Evolutionary conservation across 371 early-diverging fungal species (phyloP).

Genomic region (Mucor ambiguus): DNA sequence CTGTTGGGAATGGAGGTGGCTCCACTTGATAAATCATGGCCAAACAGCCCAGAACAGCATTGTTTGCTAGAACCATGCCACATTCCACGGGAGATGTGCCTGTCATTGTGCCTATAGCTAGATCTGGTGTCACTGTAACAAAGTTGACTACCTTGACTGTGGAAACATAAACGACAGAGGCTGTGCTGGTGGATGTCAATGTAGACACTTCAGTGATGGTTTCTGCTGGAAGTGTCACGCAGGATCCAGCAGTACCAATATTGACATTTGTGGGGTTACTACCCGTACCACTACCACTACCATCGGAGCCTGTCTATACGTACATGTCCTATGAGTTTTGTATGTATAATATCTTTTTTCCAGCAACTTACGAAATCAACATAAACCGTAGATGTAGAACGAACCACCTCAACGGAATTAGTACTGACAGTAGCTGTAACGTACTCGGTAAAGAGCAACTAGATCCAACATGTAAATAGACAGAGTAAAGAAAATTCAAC

Average conservation of each 20-base stretch:
- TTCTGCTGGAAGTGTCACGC: not conserved
- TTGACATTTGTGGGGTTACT: not conserved
- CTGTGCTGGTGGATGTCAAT: not conserved
- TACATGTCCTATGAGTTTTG: no score
- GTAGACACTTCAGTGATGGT: not conserved
- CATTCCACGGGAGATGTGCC: not conserved
- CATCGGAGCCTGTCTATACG: not conserved
- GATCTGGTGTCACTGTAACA: not conserved
- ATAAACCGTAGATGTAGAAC: not conserved
- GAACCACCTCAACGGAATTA: not conserved
- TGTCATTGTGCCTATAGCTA: not conserved
- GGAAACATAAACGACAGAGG: not conserved
- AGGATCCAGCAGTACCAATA: not conserved
- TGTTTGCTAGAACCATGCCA: constrained; percentile 1
- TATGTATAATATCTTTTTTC: not conserved
- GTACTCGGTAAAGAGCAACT: constrained; percentile 3
- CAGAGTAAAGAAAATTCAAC: no score
- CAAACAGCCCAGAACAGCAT: not conserved
- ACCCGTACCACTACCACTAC: no score
- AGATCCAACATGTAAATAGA: not conserved
- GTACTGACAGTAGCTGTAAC: not conserved
- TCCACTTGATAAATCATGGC: not conserved
- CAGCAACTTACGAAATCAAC: not conserved
- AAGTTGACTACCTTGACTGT: not conserved
- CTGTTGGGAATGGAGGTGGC: not conserved